Evolutionary conservation across 1,139 yeast species (phyloP).

Genomic region (Debaryomyces nepalensis): DNA sequence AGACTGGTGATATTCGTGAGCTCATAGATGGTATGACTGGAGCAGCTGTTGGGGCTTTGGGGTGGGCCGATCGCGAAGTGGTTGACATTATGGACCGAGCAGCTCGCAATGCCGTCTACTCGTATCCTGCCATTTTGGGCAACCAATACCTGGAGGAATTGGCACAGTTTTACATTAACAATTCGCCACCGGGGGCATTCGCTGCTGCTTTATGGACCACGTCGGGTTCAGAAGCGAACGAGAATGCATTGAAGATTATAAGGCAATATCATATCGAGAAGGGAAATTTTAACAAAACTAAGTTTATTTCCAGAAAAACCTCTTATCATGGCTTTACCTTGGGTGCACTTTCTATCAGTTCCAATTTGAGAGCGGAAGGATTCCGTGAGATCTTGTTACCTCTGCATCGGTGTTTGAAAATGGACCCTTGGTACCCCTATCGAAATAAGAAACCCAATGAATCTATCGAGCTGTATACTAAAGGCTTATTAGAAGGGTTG

Average conservation of each 20-base stretch:
- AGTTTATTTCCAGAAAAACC: slow-evolving; percentile 55
- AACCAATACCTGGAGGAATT: slow-evolving; percentile 55
- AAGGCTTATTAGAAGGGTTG: slow-evolving; percentile 48
- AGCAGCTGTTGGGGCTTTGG: slow-evolving; percentile 67
- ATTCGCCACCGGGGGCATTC: slow-evolving; percentile 59
- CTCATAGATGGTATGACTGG: slow-evolving; percentile 63
- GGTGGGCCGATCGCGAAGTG: slow-evolving; percentile 61
- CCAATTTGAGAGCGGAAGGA: slow-evolving; percentile 45
- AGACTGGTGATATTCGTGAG: slow-evolving; percentile 43
- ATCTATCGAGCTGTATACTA: slow-evolving; percentile 52
- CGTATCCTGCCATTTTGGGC: slow-evolving; percentile 48
- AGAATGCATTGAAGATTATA: slow-evolving; percentile 59
- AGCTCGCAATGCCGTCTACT: slow-evolving; percentile 49
- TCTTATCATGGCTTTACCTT: slow-evolving; percentile 65
- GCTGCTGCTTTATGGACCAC: slow-evolving; percentile 59
- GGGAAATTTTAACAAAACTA: slow-evolving; percentile 52
- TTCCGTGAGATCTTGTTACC: slow-evolving; percentile 49
- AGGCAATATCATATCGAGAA: slow-evolving; percentile 60
- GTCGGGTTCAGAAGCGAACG: slow-evolving; percentile 67
- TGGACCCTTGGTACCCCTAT: slow-evolving; percentile 54
- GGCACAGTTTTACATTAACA: slow-evolving; percentile 55
- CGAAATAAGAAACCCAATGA: slow-evolving; percentile 51
- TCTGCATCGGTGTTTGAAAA: slow-evolving; percentile 47
- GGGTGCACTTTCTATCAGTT: slow-evolving; percentile 56
- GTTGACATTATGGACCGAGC: slow-evolving; percentile 52